Evolutionary conservation across 2,329 filamentous ascomycete genomes (phyloP).

Genomic region (Colletotrichum spaethianum): DNA sequence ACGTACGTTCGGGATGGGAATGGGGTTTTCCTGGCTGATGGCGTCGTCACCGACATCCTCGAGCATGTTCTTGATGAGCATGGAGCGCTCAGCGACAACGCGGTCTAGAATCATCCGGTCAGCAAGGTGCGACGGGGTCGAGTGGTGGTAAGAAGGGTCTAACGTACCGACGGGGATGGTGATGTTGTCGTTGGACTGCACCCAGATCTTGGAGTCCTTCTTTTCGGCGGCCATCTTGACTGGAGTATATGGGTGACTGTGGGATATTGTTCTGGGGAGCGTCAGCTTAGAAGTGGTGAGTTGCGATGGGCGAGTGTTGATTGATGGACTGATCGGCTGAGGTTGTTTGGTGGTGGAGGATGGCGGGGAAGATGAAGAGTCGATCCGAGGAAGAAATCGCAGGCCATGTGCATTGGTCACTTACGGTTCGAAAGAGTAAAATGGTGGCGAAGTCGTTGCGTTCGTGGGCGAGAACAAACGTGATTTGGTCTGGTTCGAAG

Average conservation of each 20-base stretch:
- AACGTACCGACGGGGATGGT: constrained; percentile 57
- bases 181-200: constrained; percentile 67
- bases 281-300: constrained; percentile 7
- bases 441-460: not conserved
- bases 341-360: not conserved
- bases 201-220: constrained; percentile 59
- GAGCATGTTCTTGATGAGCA: constrained; percentile 98
- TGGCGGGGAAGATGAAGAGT: not conserved
- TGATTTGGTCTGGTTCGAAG: not conserved
- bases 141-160: constrained; percentile 38
- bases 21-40: constrained; percentile 72
- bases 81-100: constrained; percentile 88
- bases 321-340: constrained; percentile 4
- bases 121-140: constrained; percentile 6
- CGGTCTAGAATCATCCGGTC: constrained; percentile 70
- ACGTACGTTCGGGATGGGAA: constrained; percentile 88
- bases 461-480: not conserved
- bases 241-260: constrained; percentile 7
- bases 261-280: not conserved
- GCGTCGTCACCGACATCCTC: constrained; percentile 85
- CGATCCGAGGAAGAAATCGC: not conserved
- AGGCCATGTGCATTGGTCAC: not conserved
- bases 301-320: constrained; percentile 1
- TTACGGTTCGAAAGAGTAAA: not conserved
- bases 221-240: constrained; percentile 54